Evolutionary conservation across 345 rosid genomes (phyloP), one percentile per base, ranked within the genome.

Genomic region (Murraya koenigii): DNA sequence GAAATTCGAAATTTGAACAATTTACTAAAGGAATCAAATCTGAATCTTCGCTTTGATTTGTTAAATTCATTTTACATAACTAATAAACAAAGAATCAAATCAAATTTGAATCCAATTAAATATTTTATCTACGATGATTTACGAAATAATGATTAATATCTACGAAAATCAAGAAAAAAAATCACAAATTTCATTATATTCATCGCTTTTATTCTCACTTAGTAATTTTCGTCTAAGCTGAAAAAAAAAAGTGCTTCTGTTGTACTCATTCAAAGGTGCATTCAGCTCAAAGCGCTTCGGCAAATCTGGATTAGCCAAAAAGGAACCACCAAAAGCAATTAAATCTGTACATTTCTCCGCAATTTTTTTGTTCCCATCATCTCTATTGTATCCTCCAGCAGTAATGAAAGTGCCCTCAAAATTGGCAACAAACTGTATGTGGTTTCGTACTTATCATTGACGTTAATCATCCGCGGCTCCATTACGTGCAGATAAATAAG

Each of bases 221-320:
- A 41, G 9, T 41, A 41, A 2, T 41, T 41, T 41, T 41, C n/a
- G 13, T 10, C 2, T 41, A 38, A 38, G 41, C 41, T 7, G 39
- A 6, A 36, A 8, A 38, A 35, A 35, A 4, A 33, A 33, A 33
- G 86, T 85, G 1, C 44, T 35, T 54, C 82, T 55, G 20, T 75
- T 36, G 58, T 85, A 87, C 68, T 75, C 59, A 80, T 41, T 83
- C 26, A 87, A 74, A 25, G 85, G 76, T 32, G 88, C 88, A 70
- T 77, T 72, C 36, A 85, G 71, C 66, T 79, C 80, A 54, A 82
- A 87, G 60, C 87, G 78, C 72, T 59, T 76, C 0, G 85, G 88
- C 78, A 85, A 82, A 82, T 83, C 88, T 0, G 88, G 88, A 81
- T 85, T 87, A 7, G 85, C 86, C 73, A 87, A 62, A 73, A 83